Conservation (phyloP, 2,329 filamentous ascomycete species). For the Seiridium unicorne region DNA sequence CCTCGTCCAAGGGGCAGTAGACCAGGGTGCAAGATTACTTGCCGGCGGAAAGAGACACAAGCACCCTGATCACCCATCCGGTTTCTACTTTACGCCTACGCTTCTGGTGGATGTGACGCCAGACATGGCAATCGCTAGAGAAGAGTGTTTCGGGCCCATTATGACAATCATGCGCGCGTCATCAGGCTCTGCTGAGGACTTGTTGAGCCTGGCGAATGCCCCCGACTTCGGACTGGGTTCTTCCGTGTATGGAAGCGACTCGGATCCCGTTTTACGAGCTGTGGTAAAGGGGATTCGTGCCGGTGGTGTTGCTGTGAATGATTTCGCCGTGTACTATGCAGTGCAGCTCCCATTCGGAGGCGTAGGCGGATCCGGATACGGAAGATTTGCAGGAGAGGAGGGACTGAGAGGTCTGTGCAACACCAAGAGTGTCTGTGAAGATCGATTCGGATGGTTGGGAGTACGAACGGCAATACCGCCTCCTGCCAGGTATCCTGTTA, state of each 20-base stretch:
- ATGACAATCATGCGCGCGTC: slow-evolving; percentile 79
- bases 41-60: slow-evolving; percentile 70
- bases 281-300: slow-evolving; percentile 70
- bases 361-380: slow-evolving; percentile 85
- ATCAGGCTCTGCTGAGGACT: slow-evolving; percentile 56
- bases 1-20: slow-evolving; percentile 75
- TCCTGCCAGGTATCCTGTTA: slow-evolving; percentile 78
- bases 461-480: slow-evolving; percentile 76
- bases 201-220: slow-evolving; percentile 78
- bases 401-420: slow-evolving; percentile 85
- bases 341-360: slow-evolving; percentile 95
- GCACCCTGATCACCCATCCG: slow-evolving; percentile 72
- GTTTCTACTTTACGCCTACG: slow-evolving; percentile 91
- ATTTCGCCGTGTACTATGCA: slow-evolving; percentile 91
- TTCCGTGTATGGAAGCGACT: slow-evolving; percentile 76
- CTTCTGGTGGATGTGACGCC: slow-evolving; percentile 86
- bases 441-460: slow-evolving; percentile 62
- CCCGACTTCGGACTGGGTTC: slow-evolving; percentile 84
- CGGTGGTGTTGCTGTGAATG: slow-evolving; percentile 93
- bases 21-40: slow-evolving; percentile 75
- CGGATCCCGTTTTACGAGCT: slow-evolving; percentile 55
- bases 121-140: slow-evolving; percentile 81
- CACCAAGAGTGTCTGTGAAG: slow-evolving; percentile 79
- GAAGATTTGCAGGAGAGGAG: slow-evolving; percentile 88
- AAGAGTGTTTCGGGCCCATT: slow-evolving; percentile 91